Evolutionary conservation across 2,329 filamentous ascomycete species (phyloP), one percentile per base, ranked within the genome.

Genomic region (Grosmannia huntii): DNA sequence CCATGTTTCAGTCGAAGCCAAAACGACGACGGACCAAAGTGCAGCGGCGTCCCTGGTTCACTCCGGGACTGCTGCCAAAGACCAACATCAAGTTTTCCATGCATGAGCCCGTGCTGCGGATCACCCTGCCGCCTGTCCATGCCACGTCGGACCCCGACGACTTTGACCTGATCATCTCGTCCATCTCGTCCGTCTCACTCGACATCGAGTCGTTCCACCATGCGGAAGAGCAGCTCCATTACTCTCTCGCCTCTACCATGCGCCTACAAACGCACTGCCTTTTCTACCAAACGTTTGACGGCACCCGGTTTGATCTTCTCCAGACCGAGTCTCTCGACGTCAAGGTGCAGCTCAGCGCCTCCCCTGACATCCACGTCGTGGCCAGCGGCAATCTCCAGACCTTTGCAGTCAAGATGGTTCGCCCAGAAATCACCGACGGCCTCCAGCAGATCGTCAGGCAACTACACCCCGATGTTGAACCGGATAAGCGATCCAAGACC

Each of bases 131-230:
- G 5, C 85, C 92, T 0, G 82, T 94, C 62, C 82, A 86, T 61
- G 78, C 79, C 57, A 75, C 74, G 2, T 74, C 78, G 48, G 81
- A 84, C 28, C 78, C 83, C 0, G 89, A 90, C 61, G 91, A 97
- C 63, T 97, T 94, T 64, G 94, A 99, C 67, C 79, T 99, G 33
- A 87, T 99, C 51, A 96, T 99, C 53, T 96, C 90, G 28, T 56
- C 54, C 7, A 49, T 56, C 54, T 97, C 95, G 0, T 96, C 92
- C 0, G 83, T 97, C 44, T 95, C 92, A 0, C 74, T 97, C 25
- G 94, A 99, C 66, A 80, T 95, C 53, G 94, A 99, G 67, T 96
- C 94, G 0, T 96, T 90, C n/a, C 94, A 99, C 71, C 94, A 90
- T 3, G 78, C 86, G 0, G 82, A 89, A 41, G 88, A 88, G 59